Evolutionary conservation across 2,329 filamentous ascomycete genomes (phyloP).

Genomic region (Coleophoma crateriformis): DNA sequence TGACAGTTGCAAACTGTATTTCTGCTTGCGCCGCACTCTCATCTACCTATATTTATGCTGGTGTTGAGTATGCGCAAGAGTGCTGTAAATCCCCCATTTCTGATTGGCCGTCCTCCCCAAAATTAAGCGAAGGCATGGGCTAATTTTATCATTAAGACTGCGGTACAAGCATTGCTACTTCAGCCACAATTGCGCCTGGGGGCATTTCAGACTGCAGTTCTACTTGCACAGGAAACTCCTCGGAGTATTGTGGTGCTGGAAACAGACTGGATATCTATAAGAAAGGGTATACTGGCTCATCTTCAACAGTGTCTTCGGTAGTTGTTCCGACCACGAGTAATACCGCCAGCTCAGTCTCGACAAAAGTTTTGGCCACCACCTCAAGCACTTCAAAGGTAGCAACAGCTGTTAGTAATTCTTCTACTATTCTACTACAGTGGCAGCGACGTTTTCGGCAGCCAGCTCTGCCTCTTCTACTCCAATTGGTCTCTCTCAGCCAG

Average conservation of each 20-base stretch:
- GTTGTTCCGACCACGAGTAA: slow-evolving; percentile 5
- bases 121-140: no score
- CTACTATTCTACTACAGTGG: no score
- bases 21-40: slow-evolving; percentile 9
- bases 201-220: slow-evolving; percentile 13
- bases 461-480: slow-evolving; percentile 4
- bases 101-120: no score
- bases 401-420: not conserved
- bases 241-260: slow-evolving; percentile 20
- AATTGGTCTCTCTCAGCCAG: slow-evolving; percentile 5
- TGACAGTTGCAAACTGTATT: slow-evolving; percentile 16
- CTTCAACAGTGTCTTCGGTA: not conserved
- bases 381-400: not conserved
- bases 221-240: slow-evolving; percentile 19
- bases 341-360: not conserved
- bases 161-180: slow-evolving; percentile 5
- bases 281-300: slow-evolving; percentile 4
- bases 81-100: slow-evolving; percentile 25
- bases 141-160: slow-evolving; percentile 1
- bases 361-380: not conserved
- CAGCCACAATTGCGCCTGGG: slow-evolving; percentile 3
- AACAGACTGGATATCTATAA: slow-evolving; percentile 17
- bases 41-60: slow-evolving; percentile 31
- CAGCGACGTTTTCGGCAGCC: not conserved
- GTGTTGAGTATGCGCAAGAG: slow-evolving; percentile 40